phyloP scores from a whole-genome alignment of 2,329 filamentous ascomycete genomes.

The Alternaria sp. region DNA sequence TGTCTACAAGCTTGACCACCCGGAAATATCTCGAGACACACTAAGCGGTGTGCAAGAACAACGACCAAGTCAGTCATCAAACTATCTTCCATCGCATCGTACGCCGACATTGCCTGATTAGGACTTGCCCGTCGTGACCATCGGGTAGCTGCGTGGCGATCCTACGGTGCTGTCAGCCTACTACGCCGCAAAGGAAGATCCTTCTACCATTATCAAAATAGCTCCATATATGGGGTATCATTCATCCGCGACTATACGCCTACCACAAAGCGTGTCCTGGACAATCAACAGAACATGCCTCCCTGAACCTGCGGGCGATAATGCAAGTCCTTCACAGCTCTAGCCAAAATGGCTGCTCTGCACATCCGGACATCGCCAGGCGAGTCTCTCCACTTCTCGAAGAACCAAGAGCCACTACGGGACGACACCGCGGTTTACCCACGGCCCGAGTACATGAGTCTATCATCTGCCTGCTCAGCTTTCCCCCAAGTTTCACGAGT shows the following conservation, averaged over 20 bases:
- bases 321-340: constrained; percentile 1
- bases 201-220: background rate
- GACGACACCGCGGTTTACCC: constrained; percentile 4
- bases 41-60: constrained; percentile 10
- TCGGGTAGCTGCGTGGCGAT: constrained; percentile 14
- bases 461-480: background rate
- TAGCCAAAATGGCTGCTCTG: background rate
- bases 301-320: background rate
- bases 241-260: background rate
- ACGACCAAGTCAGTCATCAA: constrained; percentile 4
- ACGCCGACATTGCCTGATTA: constrained; percentile 4
- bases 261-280: constrained; percentile 1
- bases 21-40: constrained; percentile 1
- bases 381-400: constrained; percentile 1
- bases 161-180: constrained; percentile 1
- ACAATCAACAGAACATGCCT: constrained; percentile 1
- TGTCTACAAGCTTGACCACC: constrained; percentile 11
- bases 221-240: constrained; percentile 5
- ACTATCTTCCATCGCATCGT: constrained; percentile 7
- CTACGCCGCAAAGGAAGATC: constrained; percentile 9
- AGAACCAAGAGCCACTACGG: background rate
- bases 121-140: constrained; percentile 10
- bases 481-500: constrained; percentile 14
- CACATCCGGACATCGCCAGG: background rate
- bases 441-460: constrained; percentile 6